Evolutionary conservation across 2,329 filamentous ascomycete genomes (phyloP).

Genomic region (Fusarium fujikuroi): DNA sequence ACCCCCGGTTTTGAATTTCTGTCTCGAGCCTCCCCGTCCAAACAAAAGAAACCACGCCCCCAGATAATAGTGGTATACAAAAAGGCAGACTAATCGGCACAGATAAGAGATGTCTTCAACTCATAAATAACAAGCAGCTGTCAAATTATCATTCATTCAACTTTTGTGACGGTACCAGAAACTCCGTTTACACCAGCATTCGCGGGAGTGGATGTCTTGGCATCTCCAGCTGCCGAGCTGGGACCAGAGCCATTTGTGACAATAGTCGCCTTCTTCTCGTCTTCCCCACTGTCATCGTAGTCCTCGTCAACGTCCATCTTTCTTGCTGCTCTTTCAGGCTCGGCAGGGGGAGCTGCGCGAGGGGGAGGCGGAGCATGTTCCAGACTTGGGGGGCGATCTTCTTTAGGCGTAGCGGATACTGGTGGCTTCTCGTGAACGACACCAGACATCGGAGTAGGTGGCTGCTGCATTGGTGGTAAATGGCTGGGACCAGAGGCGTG

Average conservation of each 20-base stretch:
- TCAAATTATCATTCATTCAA: conserved; percentile 51
- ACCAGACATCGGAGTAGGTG: conserved; percentile 63
- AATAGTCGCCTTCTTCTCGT: conserved; percentile 72
- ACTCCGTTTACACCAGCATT: conserved; percentile 60
- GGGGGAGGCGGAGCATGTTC: conserved; percentile 51
- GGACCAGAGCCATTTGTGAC: conserved; percentile 58
- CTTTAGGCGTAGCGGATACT: conserved; percentile 56
- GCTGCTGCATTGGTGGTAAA: conserved; percentile 70
- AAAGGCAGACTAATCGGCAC: conserved; percentile 34
- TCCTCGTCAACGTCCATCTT: conserved; percentile 99
- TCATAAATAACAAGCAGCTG: conserved; percentile 35
- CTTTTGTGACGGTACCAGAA: conserved; percentile 55
- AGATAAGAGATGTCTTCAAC: conserved; percentile 38
- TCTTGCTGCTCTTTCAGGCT: conserved; percentile 84
- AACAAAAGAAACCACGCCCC: conserved; percentile 38
- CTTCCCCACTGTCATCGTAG: conserved; percentile 94
- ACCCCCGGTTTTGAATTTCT: conserved; percentile 36
- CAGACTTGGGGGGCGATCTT: conserved; percentile 64
- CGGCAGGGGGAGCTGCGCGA: conserved; percentile 64
- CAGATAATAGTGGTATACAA: conserved; percentile 38
- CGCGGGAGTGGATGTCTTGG: conserved; percentile 62
- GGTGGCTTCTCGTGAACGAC: conserved; percentile 61
- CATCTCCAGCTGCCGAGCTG: conserved; percentile 60
- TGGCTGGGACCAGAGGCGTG: conserved; percentile 65
- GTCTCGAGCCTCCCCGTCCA: conserved; percentile 28